Base-by-base conservation (phyloP, 2,329 filamentous ascomycete species). In the Ramularia endophylla region DNA sequence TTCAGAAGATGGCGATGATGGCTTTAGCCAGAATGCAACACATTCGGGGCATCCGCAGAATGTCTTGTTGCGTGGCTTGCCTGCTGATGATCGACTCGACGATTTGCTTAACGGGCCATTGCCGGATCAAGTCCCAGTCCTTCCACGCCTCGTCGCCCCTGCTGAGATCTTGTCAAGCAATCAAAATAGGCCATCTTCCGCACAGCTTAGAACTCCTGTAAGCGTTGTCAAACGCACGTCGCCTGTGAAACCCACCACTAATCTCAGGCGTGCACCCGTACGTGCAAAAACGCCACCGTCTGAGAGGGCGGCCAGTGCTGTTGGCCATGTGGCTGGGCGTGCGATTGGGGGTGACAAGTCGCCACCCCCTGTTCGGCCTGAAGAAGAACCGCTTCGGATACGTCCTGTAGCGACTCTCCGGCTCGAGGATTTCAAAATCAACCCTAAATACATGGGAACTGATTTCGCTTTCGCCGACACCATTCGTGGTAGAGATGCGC, bases 361-460 rank as follows among this genome's bases (percentile, higher is more conserved):
- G 6, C 57, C 53, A 18, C 50, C 53, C 15, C 44, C 54, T 17
- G 39, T 50, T 5, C 33, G 41, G 15, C 58, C 59, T 3, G 54
- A 67, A 31, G 57, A 66, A 13, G 65, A 65, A 43, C 68, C 70
- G 1, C 70, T 85, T 12, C 78, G 87, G 36, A 61, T 70, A 8
- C 77, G 73, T 37, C 74, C 80, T 1, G 49, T 80, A 3, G 65
- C 71, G 0, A 67, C 74, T 25, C 72, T 94, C 9, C 67, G 67
- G 11, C 67, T 83, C 1, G 75, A 78, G 9, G 83, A 94, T 63
- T 95, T 95, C 70, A 90, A 83, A 59, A 71, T 92, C 53, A 94
- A 95, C 50, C 81, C 86, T 0, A 67, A 69, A 4, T 74, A 71
- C 51, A 90, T 89, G 49, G 74, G 83, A 30, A 85, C 85, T 2